phyloP scores from a whole-genome alignment of 768 basidiomycete genomes.

The Phlebiopsis flavidoalba region DNA sequence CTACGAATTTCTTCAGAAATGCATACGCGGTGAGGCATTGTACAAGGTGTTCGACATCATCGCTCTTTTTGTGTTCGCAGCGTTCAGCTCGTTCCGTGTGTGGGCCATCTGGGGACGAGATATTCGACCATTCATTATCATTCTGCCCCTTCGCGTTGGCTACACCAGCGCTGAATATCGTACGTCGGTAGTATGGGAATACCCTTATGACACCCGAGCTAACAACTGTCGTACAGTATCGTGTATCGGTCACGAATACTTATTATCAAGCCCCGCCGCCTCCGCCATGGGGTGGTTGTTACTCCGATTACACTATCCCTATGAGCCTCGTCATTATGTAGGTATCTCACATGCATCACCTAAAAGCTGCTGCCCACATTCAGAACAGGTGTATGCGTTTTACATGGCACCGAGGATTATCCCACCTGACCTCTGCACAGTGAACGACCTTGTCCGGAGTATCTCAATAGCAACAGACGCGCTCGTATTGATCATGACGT shows the following conservation, averaged over 20 bases:
- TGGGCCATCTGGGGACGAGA: slow-evolving; percentile 12
- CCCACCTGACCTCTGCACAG: background rate
- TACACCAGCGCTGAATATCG: slow-evolving; percentile 3
- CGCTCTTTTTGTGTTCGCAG: slow-evolving; percentile 10
- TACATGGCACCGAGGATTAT: too few relatives aligned
- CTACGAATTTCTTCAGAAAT: background rate
- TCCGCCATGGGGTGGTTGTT: slow-evolving; percentile 6
- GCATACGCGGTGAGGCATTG: background rate
- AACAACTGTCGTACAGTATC: background rate
- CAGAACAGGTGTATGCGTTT: background rate
- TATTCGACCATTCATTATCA: slow-evolving; percentile 2
- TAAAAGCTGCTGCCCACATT: too few relatives aligned
- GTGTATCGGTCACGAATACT: background rate
- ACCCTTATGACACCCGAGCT: background rate
- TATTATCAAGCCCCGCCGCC: background rate
- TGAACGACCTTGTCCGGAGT: slow-evolving; percentile 1
- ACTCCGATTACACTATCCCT: background rate
- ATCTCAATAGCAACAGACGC: slow-evolving; percentile 9
- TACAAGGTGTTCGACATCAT: slow-evolving; percentile 6
- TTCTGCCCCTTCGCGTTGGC: slow-evolving; percentile 6
- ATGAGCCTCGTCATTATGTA: slow-evolving; percentile 2
- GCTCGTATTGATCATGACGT: slow-evolving; percentile 9
- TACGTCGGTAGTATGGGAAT: background rate
- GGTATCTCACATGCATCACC: background rate
- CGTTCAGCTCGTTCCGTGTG: slow-evolving; percentile 8